Evolutionary conservation across 768 basidiomycete genomes (phyloP), one percentile per base, ranked within the genome.

Genomic region (Gymnopilus junonius): DNA sequence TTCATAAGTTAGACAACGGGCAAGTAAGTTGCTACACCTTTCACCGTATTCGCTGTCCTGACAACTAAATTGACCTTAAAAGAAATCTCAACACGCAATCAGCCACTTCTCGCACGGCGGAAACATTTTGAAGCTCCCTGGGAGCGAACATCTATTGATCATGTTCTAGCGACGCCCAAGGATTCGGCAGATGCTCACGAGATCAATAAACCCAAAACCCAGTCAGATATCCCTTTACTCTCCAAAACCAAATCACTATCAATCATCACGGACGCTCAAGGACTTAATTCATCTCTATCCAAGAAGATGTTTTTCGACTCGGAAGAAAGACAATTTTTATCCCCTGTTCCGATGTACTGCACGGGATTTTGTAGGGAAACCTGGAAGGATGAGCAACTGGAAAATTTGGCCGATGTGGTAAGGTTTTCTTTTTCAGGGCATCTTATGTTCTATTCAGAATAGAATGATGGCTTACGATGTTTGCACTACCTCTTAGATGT

Each of bases 341-440:
- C 80, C 1, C 79, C 80, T 0, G 72, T 74, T 4, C 68, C 69
- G 3, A n/a, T 67, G 55, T 70, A 70, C 50, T 70, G 69, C 48
- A 69, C 71, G 17, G 79, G 79, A 1, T 74, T 67, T 25, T 79
- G 78, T 59, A 63, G 67, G 12, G 67, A 68, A 2, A 45, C 58
- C n/a, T 21, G 37, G 4, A 51, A 58, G 20, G 43, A 48, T 2
- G 58, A 65, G 17, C 59, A 61, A 5, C 27, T 39, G n/a, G 59
- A 25, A 14, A 32, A 48, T 14, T 1, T 42, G 2, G 73, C 75
- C 0, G 71, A 77, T 59, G 77, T 79, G 58, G 77, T 78, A 55
- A 17, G 76, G 70, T 58, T 11, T 39, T 29, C 3, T 31, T 25
- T 11, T 27, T n/a, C 12, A n/a, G n/a, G n/a, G n/a, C n/a, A n/a